These are phyloP conservation scores for Pleurotus pulmonarius DNA, from an alignment of 768 basidiomycete species.

Conservation along the genomic window DNA sequence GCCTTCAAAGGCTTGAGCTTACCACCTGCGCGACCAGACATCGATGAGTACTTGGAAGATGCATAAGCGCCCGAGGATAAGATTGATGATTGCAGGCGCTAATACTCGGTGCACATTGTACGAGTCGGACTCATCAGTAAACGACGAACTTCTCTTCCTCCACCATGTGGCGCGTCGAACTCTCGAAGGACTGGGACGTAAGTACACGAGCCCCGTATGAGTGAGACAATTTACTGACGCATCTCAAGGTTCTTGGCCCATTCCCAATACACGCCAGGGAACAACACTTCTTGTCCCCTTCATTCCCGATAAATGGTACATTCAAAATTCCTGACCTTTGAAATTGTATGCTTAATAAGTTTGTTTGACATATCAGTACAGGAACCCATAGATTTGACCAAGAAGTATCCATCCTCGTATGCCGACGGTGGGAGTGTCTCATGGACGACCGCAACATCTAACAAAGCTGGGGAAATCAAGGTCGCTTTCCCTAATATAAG, in stretches of 20 bases:
- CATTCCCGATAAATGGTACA: slow-evolving; percentile 67
- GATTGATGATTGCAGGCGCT: neutral
- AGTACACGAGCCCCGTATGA: neutral
- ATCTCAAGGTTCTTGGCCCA: slow-evolving; percentile 66
- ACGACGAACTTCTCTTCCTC: neutral
- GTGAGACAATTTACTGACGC: neutral
- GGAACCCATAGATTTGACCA: slow-evolving; percentile 42
- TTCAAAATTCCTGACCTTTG: slow-evolving; percentile 3
- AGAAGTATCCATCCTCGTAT: slow-evolving; percentile 63
- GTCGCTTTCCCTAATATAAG: slow-evolving; percentile 65
- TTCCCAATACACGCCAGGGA: slow-evolving; percentile 84
- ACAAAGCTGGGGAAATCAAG: slow-evolving; percentile 43
- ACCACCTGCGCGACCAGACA: slow-evolving; percentile 75
- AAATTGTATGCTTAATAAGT: slow-evolving; percentile 1
- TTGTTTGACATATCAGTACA: slow-evolving; percentile 34
- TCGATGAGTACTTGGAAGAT: slow-evolving; percentile 20
- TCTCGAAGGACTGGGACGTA: slow-evolving; percentile 1
- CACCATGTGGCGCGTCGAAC: neutral
- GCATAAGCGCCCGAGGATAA: neutral
- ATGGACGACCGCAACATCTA: slow-evolving; percentile 48
- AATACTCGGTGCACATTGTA: neutral
- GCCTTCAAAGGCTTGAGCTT: slow-evolving; percentile 89
- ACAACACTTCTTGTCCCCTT: slow-evolving; percentile 77
- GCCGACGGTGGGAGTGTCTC: slow-evolving; percentile 57
- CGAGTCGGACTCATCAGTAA: neutral